A percentile compares a stretch with the other conserved stretches of the same genome.
These are phyloP conservation scores for Paxillus ammoniavirescens DNA, from an alignment of 768 basidiomycete genomes.

Conservation along the genomic window DNA sequence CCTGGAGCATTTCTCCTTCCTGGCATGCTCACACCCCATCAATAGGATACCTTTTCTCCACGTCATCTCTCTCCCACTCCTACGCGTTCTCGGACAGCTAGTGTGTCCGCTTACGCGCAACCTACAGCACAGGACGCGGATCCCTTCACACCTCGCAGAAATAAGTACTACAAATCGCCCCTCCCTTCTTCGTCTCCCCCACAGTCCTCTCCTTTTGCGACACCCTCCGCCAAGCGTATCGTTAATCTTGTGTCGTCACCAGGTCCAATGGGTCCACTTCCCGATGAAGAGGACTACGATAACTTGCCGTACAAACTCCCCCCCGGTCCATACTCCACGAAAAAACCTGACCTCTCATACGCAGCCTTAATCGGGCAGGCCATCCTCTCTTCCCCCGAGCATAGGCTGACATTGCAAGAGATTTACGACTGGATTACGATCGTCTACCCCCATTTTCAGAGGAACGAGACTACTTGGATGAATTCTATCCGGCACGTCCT, in stretches of 20 bases:
- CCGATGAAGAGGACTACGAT: conserved; percentile 64
- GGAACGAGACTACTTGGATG: conserved; percentile 95
- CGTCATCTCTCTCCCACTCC: conserved; percentile 48
- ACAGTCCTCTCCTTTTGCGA: conserved; percentile 58
- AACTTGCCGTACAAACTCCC: conserved; percentile 75
- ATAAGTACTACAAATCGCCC: conserved; percentile 43
- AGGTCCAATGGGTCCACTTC: conserved; percentile 67
- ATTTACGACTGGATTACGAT: conserved; percentile 97
- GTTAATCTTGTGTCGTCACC: conserved; percentile 85
- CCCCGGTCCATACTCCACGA: conserved; percentile 75
- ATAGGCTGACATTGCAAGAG: conserved; percentile 88
- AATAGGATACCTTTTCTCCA: conserved; percentile 25
- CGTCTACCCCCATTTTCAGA: conserved; percentile 91
- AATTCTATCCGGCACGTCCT: conserved; percentile 97
- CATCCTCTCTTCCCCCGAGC: conserved; percentile 78
- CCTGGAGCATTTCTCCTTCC: neutral
- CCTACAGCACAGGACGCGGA: conserved; percentile 34
- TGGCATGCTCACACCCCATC: conserved; percentile 2
- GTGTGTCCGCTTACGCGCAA: conserved; percentile 30
- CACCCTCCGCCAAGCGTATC: conserved; percentile 52
- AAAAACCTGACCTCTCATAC: conserved; percentile 87
- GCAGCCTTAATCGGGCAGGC: conserved; percentile 96
- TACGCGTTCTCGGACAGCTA: conserved; percentile 32
- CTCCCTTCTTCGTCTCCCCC: conserved; percentile 64
- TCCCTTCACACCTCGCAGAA: conserved; percentile 52